A percentile compares a stretch with the other conserved stretches of the same genome.
phyloP scores from a whole-genome alignment of 768 basidiomycete species.

The Lentinus brumalis region DNA sequence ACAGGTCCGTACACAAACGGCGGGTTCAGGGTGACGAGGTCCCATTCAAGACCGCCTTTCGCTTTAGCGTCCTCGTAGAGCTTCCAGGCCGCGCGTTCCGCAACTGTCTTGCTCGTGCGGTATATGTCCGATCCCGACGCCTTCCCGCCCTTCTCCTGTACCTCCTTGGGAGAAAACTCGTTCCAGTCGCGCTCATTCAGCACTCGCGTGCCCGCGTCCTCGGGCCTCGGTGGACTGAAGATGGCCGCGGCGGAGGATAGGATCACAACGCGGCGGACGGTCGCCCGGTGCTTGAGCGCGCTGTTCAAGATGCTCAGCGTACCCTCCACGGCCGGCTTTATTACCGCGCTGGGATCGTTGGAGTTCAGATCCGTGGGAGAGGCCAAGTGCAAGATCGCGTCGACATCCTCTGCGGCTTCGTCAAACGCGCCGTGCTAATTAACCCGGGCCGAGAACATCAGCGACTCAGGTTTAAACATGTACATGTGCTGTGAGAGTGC shows the following conservation, averaged over 20 bases:
- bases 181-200: slow-evolving; percentile 54
- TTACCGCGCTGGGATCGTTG: slow-evolving; percentile 43
- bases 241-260: slow-evolving; percentile 64
- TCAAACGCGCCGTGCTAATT: slow-evolving; percentile 40
- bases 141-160: slow-evolving; percentile 31
- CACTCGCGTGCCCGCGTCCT: slow-evolving; percentile 11
- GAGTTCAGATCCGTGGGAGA: slow-evolving; percentile 34
- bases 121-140: slow-evolving; percentile 47
- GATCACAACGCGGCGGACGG: slow-evolving; percentile 67
- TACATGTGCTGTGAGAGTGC: not conserved
- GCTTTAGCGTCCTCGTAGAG: slow-evolving; percentile 45
- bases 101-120: slow-evolving; percentile 63
- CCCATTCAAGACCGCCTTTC: slow-evolving; percentile 43
- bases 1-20: slow-evolving; percentile 38
- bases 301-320: slow-evolving; percentile 64
- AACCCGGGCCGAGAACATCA: too few species aligned
- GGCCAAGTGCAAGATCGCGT: slow-evolving; percentile 42
- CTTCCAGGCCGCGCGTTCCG: slow-evolving; percentile 46
- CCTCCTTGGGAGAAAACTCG: slow-evolving; percentile 27
- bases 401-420: slow-evolving; percentile 47
- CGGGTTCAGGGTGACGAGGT: slow-evolving; percentile 55
- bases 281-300: slow-evolving; percentile 46
- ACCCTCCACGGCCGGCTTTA: slow-evolving; percentile 71
- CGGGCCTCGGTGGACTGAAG: slow-evolving; percentile 17
- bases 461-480: too few species aligned